Base-by-base conservation (phyloP, 257 asterid species). In the Eustoma russellianum region DNA sequence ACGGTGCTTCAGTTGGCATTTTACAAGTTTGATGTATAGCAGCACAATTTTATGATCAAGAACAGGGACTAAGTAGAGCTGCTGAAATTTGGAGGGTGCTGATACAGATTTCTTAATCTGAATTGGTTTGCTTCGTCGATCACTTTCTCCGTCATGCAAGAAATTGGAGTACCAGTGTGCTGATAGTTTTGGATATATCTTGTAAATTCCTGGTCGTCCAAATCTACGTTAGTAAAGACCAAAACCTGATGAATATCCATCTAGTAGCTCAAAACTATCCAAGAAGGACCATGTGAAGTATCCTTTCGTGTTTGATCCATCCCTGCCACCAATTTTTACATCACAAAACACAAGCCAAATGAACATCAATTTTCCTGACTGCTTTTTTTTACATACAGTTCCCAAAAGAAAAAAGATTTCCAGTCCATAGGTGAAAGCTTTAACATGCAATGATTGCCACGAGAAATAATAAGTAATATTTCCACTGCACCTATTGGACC, bases 171-270 rank as follows among this genome's bases (percentile, higher is more conserved):
- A 61, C 66, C 66, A 61, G 0, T 33, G 56, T 0, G 70, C 64
- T 0, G 79, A 78, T 24, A 68, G 70, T 53, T 78, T 78, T 13
- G 62, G 68, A 46, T 74, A 46, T 74, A 71, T 63, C 81, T 66
- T 56, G 35, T 78, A 38, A 74, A 53, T 10, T 61, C 54, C 40
- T 61, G 30, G 48, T 53, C 60, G 45, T 61, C 44, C 66, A 61
- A 53, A 58, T 74, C 85, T 0, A 78, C 85, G 9, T 66, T 66
- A 71, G 73, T 75, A 65, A 41, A 78, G 52, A 7, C 85, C 81
- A 5, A 30, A 78, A 0, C 64, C 18, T 0, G 75, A 33, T 5
- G 46, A 17, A 47, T 59, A 78, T 17, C 85, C 85, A 33, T 34
- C 73, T 56, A 71, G 7, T 24, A 78, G 17, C 60, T 76, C 82